Evolutionary conservation across 208 protist genomes (phyloP), one percentile per base, ranked within the genome.

Genomic region (Trichomonas vaginalis): DNA sequence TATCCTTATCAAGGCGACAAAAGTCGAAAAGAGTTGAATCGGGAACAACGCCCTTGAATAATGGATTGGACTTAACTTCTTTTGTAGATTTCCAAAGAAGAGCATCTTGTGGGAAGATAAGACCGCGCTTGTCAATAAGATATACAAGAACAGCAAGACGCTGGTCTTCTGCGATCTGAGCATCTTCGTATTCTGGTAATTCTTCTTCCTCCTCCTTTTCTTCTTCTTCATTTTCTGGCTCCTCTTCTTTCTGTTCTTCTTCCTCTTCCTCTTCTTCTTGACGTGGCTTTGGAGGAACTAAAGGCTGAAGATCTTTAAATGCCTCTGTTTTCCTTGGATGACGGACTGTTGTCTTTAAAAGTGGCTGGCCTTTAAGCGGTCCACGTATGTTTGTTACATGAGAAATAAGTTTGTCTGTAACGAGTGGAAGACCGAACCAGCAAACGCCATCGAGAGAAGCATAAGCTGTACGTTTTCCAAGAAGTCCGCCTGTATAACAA

Each of bases 161-260:
- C n/a, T 92, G 86, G 39, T 92, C 86, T 51, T 92, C 86, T 37
- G 15, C 46, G 23, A 92, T 47, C 39, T 8, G 35, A 39, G 45
- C 6, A 39, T 35, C 21, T 39, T 92, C 86, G 17, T 51, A 51
- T 92, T 92, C 86, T 40, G 45, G 86, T 39, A 51, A 39, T 51
- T 92, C 86, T 92, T 92, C 86, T 47, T 92, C 86, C 56, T 92
- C 86, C 37, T 92, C 45, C 40, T 92, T 45, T 51, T 92, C 86
- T 39, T 92, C 86, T 51, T 92, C 86, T 21, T 92, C 86, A 39
- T 48, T 51, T 48, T 48, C 45, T 92, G 42, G 12, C 39, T 92
- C 45, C 37, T 48, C 45, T 39, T 35, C 45, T 51, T 92, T 14
- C n/a, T 92, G 45, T 51, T 92, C 45, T 92, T 92, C 86, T 15